These are phyloP conservation scores for Cladophialophora chaetospira DNA, from an alignment of 2,329 filamentous ascomycete species.

Conservation along the genomic window DNA sequence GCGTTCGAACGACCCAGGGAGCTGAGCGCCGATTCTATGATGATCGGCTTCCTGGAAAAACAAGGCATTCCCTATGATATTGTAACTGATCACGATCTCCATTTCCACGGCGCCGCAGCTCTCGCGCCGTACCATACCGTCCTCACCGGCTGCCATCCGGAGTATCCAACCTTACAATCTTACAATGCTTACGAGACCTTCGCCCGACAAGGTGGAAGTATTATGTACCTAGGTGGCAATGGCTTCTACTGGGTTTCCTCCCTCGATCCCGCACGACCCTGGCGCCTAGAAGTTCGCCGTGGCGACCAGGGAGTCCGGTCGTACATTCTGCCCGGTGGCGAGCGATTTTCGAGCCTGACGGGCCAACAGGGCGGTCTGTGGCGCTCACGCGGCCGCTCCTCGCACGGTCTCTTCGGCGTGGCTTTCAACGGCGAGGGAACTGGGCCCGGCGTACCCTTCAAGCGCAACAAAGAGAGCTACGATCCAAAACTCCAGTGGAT, in stretches of 20 bases:
- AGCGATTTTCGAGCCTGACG: constrained; percentile 35
- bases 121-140: constrained; percentile 33
- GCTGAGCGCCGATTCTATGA: constrained; percentile 41
- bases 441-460: constrained; percentile 35
- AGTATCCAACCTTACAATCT: constrained; percentile 38
- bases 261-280: constrained; percentile 29
- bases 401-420: constrained; percentile 38
- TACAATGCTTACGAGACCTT: constrained; percentile 37
- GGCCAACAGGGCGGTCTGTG: constrained; percentile 39
- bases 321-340: constrained; percentile 33
- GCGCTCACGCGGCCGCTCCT: constrained; percentile 37
- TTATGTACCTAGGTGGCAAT: constrained; percentile 45
- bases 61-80: constrained; percentile 39
- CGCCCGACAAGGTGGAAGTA: constrained; percentile 36
- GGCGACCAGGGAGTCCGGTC: constrained; percentile 39
- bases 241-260: constrained; percentile 39
- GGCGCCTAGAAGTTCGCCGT: constrained; percentile 41
- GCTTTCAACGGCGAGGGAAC: constrained; percentile 37
- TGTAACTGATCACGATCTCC: constrained; percentile 44
- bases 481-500: constrained; percentile 28
- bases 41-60: constrained; percentile 41
- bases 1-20: constrained; percentile 42
- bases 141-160: constrained; percentile 40
- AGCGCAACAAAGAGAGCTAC: constrained; percentile 19
- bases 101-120: constrained; percentile 30